Base-by-base conservation (phyloP, 768 basidiomycete genomes). In the Russula abietina region DNA sequence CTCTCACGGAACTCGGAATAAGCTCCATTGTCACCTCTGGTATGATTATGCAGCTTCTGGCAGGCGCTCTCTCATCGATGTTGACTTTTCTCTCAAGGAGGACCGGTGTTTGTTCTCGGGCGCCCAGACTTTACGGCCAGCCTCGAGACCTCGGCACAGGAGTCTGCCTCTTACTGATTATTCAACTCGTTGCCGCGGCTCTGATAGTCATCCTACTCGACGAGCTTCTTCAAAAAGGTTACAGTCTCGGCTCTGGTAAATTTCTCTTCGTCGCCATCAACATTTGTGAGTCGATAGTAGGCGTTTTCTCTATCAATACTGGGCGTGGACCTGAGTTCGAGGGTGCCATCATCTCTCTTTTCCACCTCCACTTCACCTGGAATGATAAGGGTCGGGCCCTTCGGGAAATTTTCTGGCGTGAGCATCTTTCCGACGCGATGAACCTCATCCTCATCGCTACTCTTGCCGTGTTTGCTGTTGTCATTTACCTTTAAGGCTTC, bases 31-130 rank as follows among this genome's bases (percentile, higher is more conserved):
- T 98, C 73, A 99, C 97, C 12, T 91, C 89, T 55, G 97, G 97
- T 71, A 98, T 98, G 96, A 99, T 98, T 75, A 98, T 99, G 92
- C 97, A 99, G 76, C 87, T 99, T 49, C 82, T 99, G 65, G 94
- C 96, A 19, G 97, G 97, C 60, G 96, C 97, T 45, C 98, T 75
- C 80, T 99, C 71, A 91, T 99, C 71, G 96, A 99, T 59, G 91
- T 99, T 69, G 97, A 99, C 78, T 98, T 98, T 71, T 85, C 86
- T 61, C 78, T 99, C 71, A 98, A 98, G 81, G 97, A 99, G 75
- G 97, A 99, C 73, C 81, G 97, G 36, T 93, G 93, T 17, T 78
- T 98, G 58, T 98, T 98, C 72, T 88, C 93, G 67, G 95, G 90
- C 65, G 96, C 94, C 48, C 97, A 98, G 97, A 68, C 87, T 98